These are phyloP conservation scores for Rusavskia elegans DNA, from an alignment of 495 filamentous ascomycete species.

Conservation along the genomic window DNA sequence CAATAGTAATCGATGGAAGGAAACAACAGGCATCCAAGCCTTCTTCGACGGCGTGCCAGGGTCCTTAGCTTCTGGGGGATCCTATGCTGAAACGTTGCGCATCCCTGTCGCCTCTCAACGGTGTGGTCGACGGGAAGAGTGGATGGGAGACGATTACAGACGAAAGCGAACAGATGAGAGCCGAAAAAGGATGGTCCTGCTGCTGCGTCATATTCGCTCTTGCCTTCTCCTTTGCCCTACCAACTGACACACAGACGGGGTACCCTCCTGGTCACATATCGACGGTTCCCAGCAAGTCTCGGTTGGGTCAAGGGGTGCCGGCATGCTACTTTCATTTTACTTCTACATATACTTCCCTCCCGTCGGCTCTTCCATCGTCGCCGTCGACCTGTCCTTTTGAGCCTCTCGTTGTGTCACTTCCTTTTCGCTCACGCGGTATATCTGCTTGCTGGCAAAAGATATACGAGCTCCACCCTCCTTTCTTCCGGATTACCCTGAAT, in stretches of 20 bases:
- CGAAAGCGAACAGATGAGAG: not conserved
- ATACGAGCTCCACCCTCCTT: not conserved
- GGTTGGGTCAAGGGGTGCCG: conserved; percentile 12
- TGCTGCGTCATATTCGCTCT: conserved; percentile 1
- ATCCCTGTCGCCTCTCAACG: not conserved
- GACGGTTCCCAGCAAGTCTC: conserved; percentile 4
- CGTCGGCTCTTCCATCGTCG: not conserved
- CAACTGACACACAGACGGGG: not conserved
- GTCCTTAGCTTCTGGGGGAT: not conserved
- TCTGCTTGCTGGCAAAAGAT: conserved; percentile 8
- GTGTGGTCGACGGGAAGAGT: not conserved
- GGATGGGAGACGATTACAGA: not conserved
- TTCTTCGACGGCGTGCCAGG: not conserved
- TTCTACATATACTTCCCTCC: conserved; percentile 2
- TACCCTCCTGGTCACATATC: not conserved
- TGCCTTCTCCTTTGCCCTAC: not conserved
- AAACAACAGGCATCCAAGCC: not conserved
- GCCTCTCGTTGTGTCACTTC: conserved; percentile 1
- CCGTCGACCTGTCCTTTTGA: not conserved
- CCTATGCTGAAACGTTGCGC: not conserved
- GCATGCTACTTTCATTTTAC: conserved; percentile 3
- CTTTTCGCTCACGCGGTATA: conserved; percentile 1
- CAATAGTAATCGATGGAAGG: not conserved
- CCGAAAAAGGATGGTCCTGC: not conserved
- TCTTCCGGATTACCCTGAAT: conserved; percentile 2